Evolutionary conservation across 495 filamentous ascomycete species (phyloP).

Genomic region (Hypoxylon intermedium): DNA sequence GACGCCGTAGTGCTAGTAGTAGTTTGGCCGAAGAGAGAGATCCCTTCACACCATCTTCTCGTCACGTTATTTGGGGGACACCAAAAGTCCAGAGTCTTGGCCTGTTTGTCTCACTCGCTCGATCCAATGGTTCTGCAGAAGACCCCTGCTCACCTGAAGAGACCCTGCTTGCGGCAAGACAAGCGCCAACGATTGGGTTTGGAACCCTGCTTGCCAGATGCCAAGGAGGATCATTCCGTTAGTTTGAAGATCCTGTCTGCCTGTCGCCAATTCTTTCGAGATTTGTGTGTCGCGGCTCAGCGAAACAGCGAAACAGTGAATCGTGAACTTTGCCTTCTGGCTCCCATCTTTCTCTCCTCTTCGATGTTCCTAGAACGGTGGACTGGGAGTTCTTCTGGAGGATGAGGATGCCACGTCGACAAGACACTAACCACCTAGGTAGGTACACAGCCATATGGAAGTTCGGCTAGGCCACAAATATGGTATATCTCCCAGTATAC

Average conservation of each 20-base stretch:
- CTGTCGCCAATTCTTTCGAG: conserved; percentile 18
- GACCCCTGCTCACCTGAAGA: conserved; percentile 47
- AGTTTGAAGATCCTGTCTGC: conserved; percentile 27
- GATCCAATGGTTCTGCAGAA: conserved; percentile 45
- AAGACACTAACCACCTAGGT: conserved; percentile 26
- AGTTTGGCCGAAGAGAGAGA: conserved; percentile 33
- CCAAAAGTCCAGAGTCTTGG: conserved; percentile 44
- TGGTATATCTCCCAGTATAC: conserved; percentile 21
- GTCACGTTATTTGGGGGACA: conserved; percentile 53
- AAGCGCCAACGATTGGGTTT: conserved; percentile 49
- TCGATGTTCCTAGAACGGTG: conserved; percentile 2
- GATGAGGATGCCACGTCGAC: conserved; percentile 40
- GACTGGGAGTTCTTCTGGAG: conserved; percentile 19
- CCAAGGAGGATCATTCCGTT: conserved; percentile 44
- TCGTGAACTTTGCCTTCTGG: conserved; percentile 13
- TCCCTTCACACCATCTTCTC: conserved; percentile 49
- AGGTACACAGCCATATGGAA: conserved; percentile 27
- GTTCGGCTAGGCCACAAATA: conserved; percentile 2
- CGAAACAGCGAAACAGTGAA: conserved; percentile 4
- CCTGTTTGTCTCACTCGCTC: conserved; percentile 38
- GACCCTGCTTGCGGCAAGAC: conserved; percentile 39
- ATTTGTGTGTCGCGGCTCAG: conserved; percentile 21
- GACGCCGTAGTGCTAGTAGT: conserved; percentile 16
- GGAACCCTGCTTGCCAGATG: conserved; percentile 30
- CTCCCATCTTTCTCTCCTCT: conserved; percentile 5